Evolutionary conservation across 2,329 filamentous ascomycete genomes (phyloP).

Genomic region (Alternaria atra): DNA sequence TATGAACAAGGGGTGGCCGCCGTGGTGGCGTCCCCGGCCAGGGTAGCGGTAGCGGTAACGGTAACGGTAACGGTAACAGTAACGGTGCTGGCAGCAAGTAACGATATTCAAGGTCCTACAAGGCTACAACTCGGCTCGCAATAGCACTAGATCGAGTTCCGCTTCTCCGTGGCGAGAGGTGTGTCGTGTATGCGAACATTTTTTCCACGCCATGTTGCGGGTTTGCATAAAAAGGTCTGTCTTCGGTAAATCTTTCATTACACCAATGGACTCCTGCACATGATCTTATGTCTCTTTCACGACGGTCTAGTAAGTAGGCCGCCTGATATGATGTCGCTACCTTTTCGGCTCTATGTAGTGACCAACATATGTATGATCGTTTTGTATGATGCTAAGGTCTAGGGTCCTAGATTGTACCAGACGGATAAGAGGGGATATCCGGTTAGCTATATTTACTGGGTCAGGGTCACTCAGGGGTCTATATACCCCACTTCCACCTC

Average conservation of each 20-base stretch:
- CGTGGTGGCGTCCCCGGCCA: conserved; percentile 18
- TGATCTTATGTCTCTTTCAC: neutral
- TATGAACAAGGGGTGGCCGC: conserved; percentile 17
- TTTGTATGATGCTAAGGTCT: no score
- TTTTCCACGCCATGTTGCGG: neutral
- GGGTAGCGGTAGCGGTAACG: conserved; percentile 1
- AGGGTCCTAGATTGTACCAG: no score
- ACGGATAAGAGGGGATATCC: no score
- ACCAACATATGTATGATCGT: no score
- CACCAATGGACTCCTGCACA: neutral
- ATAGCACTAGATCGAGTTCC: neutral
- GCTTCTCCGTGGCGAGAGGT: neutral
- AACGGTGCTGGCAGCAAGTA: neutral
- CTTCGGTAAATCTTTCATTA: neutral
- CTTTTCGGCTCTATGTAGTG: no score
- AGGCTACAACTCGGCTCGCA: no score
- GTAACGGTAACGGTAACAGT: neutral
- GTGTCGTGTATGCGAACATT: neutral
- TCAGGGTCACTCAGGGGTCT: no score
- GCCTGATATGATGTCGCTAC: no score
- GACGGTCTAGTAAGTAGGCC: neutral
- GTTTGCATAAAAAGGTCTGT: neutral
- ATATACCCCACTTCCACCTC: no score
- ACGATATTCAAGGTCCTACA: neutral
- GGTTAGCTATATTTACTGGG: no score